Percentiles rank a stretch among this genome's conserved stretches.
These are phyloP conservation scores for Yarrowia osloensis DNA, from an alignment of 805 yeast genomes.

Conservation along the genomic window DNA sequence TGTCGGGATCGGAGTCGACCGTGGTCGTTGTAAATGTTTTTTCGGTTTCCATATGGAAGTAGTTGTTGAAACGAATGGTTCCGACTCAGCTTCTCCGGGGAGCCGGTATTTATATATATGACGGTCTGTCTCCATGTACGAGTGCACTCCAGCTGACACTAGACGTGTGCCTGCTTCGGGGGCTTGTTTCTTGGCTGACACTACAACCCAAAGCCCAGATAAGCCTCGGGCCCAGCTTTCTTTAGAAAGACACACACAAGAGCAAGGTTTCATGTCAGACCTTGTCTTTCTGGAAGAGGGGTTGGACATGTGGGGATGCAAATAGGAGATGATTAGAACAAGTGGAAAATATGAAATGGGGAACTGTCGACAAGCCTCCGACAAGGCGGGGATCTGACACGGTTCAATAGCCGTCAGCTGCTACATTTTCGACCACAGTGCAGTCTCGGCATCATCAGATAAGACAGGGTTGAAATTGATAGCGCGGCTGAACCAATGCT, in stretches of 20 bases:
- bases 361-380: not conserved
- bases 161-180: not conserved
- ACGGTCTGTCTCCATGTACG: not conserved
- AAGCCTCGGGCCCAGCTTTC: slow-evolving; percentile 1
- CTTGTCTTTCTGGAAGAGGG: slow-evolving; percentile 11
- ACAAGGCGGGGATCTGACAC: not conserved
- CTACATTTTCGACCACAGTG: too few species aligned
- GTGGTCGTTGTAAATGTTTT: slow-evolving; percentile 3
- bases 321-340: not conserved
- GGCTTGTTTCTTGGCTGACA: slow-evolving; percentile 13
- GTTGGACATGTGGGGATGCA: slow-evolving; percentile 13
- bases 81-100: not conserved
- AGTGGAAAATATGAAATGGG: not conserved
- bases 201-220: slow-evolving; percentile 16
- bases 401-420: not conserved
- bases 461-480: not conserved
- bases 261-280: slow-evolving; percentile 3
- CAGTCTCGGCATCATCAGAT: not conserved
- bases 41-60: not conserved
- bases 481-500: not conserved
- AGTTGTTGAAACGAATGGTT: not conserved
- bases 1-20: slow-evolving; percentile 26
- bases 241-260: not conserved
- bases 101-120: not conserved
- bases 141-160: too few species aligned